A percentile compares a stretch with the other conserved stretches of the same genome.
phyloP scores from a whole-genome alignment of 371 early-diverging fungal genomes.

The Apophysomyces elegans region DNA sequence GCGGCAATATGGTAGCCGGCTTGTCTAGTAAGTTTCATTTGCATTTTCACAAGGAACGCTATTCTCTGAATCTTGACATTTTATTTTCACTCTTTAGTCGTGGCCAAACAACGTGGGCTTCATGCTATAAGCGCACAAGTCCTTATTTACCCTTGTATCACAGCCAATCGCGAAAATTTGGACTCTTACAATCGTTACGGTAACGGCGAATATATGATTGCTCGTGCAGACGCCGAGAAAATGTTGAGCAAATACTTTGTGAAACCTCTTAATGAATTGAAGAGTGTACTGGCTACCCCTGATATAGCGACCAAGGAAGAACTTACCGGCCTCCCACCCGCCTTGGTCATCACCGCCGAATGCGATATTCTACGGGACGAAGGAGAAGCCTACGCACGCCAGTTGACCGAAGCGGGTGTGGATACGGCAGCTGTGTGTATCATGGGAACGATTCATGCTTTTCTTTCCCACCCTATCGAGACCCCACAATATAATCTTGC shows the following conservation, averaged over 20 bases:
- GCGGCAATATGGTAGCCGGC: slow-evolving; percentile 58
- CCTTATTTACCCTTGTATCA: slow-evolving; percentile 18
- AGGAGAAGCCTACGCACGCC: slow-evolving; percentile 19
- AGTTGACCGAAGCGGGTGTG: slow-evolving; percentile 23
- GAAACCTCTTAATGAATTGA: neutral
- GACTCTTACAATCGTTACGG: slow-evolving; percentile 4
- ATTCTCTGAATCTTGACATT: no score
- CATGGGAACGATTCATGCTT: slow-evolving; percentile 26
- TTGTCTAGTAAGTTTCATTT: slow-evolving; percentile 27
- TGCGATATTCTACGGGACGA: slow-evolving; percentile 24
- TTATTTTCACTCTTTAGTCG: slow-evolving; percentile 4
- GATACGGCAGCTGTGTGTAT: slow-evolving; percentile 11
- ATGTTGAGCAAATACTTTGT: neutral
- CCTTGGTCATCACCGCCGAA: slow-evolving; percentile 24
- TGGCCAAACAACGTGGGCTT: slow-evolving; percentile 23
- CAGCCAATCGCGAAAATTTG: neutral
- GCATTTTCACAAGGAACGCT: no score
- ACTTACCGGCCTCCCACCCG: slow-evolving; percentile 5
- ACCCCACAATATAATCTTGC: neutral
- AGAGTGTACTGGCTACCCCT: slow-evolving; percentile 9
- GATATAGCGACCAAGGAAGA: slow-evolving; percentile 14
- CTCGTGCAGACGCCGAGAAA: neutral
- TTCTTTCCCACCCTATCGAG: neutral
- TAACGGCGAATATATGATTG: slow-evolving; percentile 14
- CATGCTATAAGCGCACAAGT: slow-evolving; percentile 19